These are phyloP conservation scores for Senna tora DNA, from an alignment of 306 rosid species.

Conservation along the genomic window DNA sequence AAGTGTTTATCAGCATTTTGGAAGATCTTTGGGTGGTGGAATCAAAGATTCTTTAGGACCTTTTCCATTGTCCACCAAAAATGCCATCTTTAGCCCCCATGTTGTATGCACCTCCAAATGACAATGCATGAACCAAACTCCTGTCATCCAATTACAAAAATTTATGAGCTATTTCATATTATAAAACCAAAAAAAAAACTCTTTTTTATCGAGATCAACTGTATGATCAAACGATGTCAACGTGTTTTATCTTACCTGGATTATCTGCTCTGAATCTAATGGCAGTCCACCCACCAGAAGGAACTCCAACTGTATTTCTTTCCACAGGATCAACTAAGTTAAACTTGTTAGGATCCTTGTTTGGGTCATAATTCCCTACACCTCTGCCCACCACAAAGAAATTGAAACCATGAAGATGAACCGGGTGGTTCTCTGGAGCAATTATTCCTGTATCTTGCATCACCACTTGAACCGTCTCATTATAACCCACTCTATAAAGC, in stretches of 20 bases:
- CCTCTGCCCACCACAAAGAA: conserved; percentile 81
- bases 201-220: no score
- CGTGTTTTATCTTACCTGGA: no score
- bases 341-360: conserved; percentile 55
- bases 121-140: conserved; percentile 96
- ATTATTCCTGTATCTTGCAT: conserved; percentile 79
- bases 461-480: conserved; percentile 72
- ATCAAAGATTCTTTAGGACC: conserved; percentile 68
- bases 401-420: conserved; percentile 88
- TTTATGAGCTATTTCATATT: no score
- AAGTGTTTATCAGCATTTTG: conserved; percentile 47
- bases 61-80: conserved; percentile 88
- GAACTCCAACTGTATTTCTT: conserved; percentile 82
- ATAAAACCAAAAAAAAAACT: background rate
- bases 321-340: conserved; percentile 84
- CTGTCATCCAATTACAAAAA: conserved; percentile 42
- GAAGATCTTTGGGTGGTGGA: conserved; percentile 75
- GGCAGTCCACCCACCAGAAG: conserved; percentile 91
- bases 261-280: conserved; percentile 88
- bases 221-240: no score
- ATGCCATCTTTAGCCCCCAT: conserved; percentile 98
- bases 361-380: conserved; percentile 64
- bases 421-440: conserved; percentile 77
- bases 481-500: conserved; percentile 61
- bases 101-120: conserved; percentile 93